Conservation (phyloP, 345 rosid species). For the Hypericum perforatum region DNA sequence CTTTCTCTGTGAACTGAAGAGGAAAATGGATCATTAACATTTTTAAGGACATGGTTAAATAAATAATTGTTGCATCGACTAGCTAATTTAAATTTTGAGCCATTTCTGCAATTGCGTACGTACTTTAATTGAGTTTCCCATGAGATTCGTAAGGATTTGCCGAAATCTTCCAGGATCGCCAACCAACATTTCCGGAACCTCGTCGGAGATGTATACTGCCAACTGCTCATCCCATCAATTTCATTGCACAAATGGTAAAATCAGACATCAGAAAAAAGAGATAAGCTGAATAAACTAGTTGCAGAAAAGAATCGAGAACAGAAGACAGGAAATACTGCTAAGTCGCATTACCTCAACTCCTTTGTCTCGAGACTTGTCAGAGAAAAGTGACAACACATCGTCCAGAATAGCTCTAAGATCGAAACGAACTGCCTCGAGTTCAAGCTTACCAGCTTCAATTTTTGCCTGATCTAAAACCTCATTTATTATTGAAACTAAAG, state of each 20-base stretch:
- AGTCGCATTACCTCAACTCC: conserved; percentile 66
- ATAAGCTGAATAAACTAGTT: not conserved
- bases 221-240: conserved; percentile 40
- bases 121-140: conserved; percentile 95
- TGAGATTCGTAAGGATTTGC: conserved; percentile 86
- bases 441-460: conserved; percentile 91
- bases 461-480: conserved; percentile 95
- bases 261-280: conserved; percentile 8
- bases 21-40: not conserved
- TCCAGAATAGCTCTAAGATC: conserved; percentile 72
- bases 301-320: not conserved
- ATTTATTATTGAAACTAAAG: conserved; percentile 78
- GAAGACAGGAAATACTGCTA: not conserved
- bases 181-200: conserved; percentile 67
- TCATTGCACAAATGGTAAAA: conserved; percentile 13
- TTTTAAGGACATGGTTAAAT: not conserved
- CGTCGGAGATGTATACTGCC: conserved; percentile 81
- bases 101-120: conserved; percentile 13
- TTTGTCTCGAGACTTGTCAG: conserved; percentile 78
- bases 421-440: conserved; percentile 80
- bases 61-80: not conserved
- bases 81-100: conserved; percentile 4
- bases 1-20: conserved; percentile 78
- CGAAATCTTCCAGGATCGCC: conserved; percentile 95
- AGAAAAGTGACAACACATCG: conserved; percentile 88